phyloP scores from a whole-genome alignment of 2,329 filamentous ascomycete genomes.

The Thielaviopsis euricoi region DNA sequence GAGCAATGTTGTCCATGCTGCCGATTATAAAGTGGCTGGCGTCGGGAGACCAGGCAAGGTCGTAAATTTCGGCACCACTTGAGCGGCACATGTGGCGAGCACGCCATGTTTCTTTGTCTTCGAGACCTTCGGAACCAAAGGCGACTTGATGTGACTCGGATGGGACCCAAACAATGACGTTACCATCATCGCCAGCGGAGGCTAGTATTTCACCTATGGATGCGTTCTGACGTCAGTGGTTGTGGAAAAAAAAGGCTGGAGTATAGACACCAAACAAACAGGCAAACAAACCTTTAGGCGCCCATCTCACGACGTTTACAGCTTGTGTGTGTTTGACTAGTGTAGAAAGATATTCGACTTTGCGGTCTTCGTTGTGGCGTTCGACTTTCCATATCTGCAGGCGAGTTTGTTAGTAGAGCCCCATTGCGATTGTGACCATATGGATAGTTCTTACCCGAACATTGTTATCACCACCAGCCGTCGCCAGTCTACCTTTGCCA shows the following conservation, averaged over 20 bases:
- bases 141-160: conserved; percentile 53
- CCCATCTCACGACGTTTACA: conserved; percentile 94
- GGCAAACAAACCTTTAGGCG: conserved; percentile 59
- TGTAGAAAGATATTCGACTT: conserved; percentile 81
- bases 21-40: conserved; percentile 91
- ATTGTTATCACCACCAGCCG: conserved; percentile 90
- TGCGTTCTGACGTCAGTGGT: conserved; percentile 1
- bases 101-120: conserved; percentile 94
- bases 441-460: conserved; percentile 52
- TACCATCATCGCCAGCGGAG: conserved; percentile 92
- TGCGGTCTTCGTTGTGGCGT: conserved; percentile 66
- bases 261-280: conserved; percentile 13
- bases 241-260: conserved; percentile 12
- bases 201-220: conserved; percentile 70
- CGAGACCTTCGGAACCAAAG: conserved; percentile 70
- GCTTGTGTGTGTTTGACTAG: conserved; percentile 89
- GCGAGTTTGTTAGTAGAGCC: not conserved
- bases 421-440: not conserved
- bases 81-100: conserved; percentile 97
- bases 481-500: conserved; percentile 81
- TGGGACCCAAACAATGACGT: conserved; percentile 90
- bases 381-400: conserved; percentile 73
- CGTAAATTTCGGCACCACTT: conserved; percentile 90
- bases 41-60: conserved; percentile 97
- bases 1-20: conserved; percentile 96